These are phyloP conservation scores for Pichia exigua DNA, from an alignment of 805 yeast genomes.

Conservation along the genomic window DNA sequence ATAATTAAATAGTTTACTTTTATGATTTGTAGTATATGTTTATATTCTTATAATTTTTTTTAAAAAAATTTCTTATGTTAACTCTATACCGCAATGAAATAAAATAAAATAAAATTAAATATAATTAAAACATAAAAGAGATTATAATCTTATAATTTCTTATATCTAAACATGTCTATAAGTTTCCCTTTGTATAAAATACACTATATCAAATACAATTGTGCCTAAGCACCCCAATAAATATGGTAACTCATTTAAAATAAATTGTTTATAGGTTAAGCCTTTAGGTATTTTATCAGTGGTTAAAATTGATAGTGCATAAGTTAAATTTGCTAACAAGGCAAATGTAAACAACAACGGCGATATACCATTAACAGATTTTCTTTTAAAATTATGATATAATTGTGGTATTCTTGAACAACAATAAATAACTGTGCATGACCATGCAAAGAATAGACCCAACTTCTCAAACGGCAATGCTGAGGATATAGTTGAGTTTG, in stretches of 20 bases:
- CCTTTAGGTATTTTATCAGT: conserved; percentile 43
- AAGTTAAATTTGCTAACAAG: conserved; percentile 66
- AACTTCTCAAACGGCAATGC: neutral
- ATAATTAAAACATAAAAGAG: no score
- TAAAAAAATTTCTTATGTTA: no score
- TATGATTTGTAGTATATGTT: neutral
- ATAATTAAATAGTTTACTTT: neutral
- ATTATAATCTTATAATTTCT: no score
- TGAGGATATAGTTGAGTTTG: neutral
- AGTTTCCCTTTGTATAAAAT: conserved; percentile 50
- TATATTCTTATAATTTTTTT: no score
- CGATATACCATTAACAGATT: conserved; percentile 82
- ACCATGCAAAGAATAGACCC: conserved; percentile 52
- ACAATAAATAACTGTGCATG: conserved; percentile 67
- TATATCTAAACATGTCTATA: neutral
- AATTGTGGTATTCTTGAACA: conserved; percentile 81
- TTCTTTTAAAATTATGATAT: conserved; percentile 62
- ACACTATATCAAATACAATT: conserved; percentile 61
- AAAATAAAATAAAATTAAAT: no score
- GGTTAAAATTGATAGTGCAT: conserved; percentile 65
- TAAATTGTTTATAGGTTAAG: conserved; percentile 37
- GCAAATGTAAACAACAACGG: conserved; percentile 76
- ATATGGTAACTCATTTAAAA: conserved; percentile 70
- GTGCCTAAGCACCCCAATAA: conserved; percentile 85
- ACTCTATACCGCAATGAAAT: no score